These are phyloP conservation scores for Cryptosporidium baileyi DNA, from an alignment of 169 alveolate genomes.

Conservation along the genomic window DNA sequence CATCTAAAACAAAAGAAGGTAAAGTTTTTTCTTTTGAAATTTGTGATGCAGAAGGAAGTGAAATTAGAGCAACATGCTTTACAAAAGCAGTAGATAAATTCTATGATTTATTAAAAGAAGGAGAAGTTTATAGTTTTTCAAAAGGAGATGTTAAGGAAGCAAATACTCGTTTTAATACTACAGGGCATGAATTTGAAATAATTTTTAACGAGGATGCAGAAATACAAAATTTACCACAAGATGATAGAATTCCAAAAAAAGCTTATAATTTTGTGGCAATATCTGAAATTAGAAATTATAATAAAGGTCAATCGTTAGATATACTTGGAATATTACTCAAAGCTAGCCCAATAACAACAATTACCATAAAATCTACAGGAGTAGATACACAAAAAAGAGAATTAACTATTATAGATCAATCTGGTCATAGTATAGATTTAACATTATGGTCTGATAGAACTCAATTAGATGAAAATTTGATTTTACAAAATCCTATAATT, in stretches of 20 bases:
- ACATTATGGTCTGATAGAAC: constrained; percentile 71
- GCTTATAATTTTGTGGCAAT: constrained; percentile 45
- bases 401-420: constrained; percentile 41
- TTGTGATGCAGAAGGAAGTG: constrained; percentile 70
- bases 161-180: constrained; percentile 64
- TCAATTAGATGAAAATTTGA: constrained; percentile 24
- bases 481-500: constrained; percentile 29
- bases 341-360: constrained; percentile 59
- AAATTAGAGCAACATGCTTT: constrained; percentile 67
- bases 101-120: constrained; percentile 50
- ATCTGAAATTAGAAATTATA: constrained; percentile 26
- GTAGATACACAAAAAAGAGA: constrained; percentile 66
- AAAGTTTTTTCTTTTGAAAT: constrained; percentile 70
- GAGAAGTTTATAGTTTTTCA: constrained; percentile 68
- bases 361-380: constrained; percentile 58
- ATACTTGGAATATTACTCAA: constrained; percentile 23
- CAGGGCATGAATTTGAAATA: constrained; percentile 65
- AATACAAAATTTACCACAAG: constrained; percentile 54
- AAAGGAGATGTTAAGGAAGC: constrained; percentile 72
- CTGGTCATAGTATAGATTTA: constrained; percentile 61
- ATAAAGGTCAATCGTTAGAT: constrained; percentile 57
- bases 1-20: constrained; percentile 69
- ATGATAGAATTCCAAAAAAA: constrained; percentile 52
- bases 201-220: constrained; percentile 65
- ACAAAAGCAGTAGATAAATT: constrained; percentile 70